phyloP scores from a whole-genome alignment of 2,329 filamentous ascomycete genomes.

The Neofusicoccum cordaticola region DNA sequence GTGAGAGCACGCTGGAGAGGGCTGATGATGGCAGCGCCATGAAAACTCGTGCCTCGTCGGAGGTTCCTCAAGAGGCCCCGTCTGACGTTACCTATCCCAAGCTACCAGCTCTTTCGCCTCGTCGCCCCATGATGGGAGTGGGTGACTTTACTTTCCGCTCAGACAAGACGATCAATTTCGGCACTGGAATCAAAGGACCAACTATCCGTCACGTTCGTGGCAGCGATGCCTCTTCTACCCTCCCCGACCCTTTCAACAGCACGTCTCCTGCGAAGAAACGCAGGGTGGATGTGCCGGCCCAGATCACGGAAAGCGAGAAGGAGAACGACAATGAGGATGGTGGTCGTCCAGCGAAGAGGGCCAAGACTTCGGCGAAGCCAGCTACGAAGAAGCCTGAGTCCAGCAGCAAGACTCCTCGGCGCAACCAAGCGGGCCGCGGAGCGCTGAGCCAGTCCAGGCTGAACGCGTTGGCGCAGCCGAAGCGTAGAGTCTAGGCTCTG shows the following conservation, averaged over 20 bases:
- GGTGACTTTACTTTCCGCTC: conserved; percentile 51
- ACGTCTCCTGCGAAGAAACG: conserved; percentile 40
- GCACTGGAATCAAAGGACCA: conserved; percentile 28
- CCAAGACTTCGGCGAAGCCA: conserved; percentile 30
- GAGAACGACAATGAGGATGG: conserved; percentile 40
- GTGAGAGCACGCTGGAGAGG: conserved; percentile 55
- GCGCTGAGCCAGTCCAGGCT: conserved; percentile 38
- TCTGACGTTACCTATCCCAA: conserved; percentile 36
- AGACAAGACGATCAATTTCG: conserved; percentile 45
- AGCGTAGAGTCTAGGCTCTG: conserved; percentile 24
- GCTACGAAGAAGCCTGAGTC: conserved; percentile 21
- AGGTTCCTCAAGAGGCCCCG: conserved; percentile 26
- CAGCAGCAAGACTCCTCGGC: conserved; percentile 27
- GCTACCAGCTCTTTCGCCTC: conserved; percentile 27
- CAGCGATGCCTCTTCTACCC: conserved; percentile 36
- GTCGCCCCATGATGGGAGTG: conserved; percentile 32
- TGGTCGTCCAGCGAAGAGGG: conserved; percentile 34
- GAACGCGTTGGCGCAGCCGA: conserved; percentile 38
- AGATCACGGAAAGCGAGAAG: conserved; percentile 40
- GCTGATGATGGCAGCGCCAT: conserved; percentile 26
- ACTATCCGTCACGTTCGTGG: conserved; percentile 44
- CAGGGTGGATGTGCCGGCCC: conserved; percentile 34
- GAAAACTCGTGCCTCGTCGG: conserved; percentile 31
- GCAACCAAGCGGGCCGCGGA: conserved; percentile 23
- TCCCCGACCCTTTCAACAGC: conserved; percentile 21